Conservation (phyloP, 495 filamentous ascomycete species). For the Aspergillus leporis region DNA sequence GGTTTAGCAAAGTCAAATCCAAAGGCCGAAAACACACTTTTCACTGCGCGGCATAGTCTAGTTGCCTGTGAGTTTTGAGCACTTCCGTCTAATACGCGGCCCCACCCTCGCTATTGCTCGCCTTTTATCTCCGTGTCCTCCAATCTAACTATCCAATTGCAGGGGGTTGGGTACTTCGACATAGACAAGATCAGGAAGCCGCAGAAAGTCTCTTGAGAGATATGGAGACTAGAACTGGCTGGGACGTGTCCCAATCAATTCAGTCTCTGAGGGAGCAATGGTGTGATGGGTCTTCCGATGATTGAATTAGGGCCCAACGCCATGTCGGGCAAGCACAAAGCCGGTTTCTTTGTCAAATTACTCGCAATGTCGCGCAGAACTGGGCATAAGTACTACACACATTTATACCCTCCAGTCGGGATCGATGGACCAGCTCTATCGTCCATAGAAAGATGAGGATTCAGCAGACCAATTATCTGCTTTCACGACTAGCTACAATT, state of each 20-base stretch:
- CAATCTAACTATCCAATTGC: neutral
- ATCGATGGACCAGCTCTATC: neutral
- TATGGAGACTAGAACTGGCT: conserved; percentile 32
- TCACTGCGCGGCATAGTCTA: conserved; percentile 33
- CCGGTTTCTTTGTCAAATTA: neutral
- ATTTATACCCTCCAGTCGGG: neutral
- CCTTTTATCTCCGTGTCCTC: neutral
- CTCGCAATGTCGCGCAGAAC: neutral
- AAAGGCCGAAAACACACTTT: conserved; percentile 32
- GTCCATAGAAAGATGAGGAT: neutral
- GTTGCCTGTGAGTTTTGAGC: conserved; percentile 24
- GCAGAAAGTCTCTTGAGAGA: conserved; percentile 26
- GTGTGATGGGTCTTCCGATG: conserved; percentile 21
- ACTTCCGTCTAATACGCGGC: neutral
- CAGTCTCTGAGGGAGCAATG: conserved; percentile 27
- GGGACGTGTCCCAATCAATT: conserved; percentile 30
- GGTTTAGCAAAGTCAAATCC: conserved; percentile 32
- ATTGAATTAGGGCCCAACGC: conserved; percentile 8
- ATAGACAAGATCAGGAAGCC: conserved; percentile 27
- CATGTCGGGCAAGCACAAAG: neutral
- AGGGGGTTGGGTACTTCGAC: conserved; percentile 35
- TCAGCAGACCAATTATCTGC: neutral
- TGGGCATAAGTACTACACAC: neutral
- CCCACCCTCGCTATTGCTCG: neutral
- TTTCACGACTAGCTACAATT: no score